A percentile compares a stretch with the other conserved stretches of the same genome.
These are phyloP conservation scores for Kwoniella sp. DNA, from an alignment of 768 basidiomycete species.

Conservation along the genomic window DNA sequence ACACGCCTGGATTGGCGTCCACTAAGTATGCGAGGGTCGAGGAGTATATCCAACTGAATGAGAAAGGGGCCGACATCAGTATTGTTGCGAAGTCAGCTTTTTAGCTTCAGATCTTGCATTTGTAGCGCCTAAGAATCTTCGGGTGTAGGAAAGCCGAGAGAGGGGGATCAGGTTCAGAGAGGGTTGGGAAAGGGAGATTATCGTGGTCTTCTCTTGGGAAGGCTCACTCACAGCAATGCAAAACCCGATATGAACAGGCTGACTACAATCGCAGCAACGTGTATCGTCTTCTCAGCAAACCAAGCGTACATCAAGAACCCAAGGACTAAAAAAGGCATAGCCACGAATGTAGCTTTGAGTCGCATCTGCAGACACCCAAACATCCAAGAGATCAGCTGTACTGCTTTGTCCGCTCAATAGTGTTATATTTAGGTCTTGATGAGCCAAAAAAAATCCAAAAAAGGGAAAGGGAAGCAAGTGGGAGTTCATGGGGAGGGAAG, in stretches of 20 bases:
- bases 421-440: too few relatives aligned
- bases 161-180: too few relatives aligned
- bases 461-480: too few relatives aligned
- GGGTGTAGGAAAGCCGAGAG: too few relatives aligned
- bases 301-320: conserved; percentile 73
- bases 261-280: conserved; percentile 70
- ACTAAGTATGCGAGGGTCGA: conserved; percentile 81
- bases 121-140: too few relatives aligned
- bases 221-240: conserved; percentile 65
- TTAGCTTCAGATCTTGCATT: too few relatives aligned
- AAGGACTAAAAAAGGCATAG: conserved; percentile 65
- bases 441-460: too few relatives aligned
- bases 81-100: neutral
- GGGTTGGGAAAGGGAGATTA: too few relatives aligned
- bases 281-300: conserved; percentile 66
- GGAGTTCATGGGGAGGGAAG: too few relatives aligned
- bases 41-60: conserved; percentile 64
- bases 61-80: conserved; percentile 2
- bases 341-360: conserved; percentile 64
- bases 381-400: neutral
- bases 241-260: conserved; percentile 74
- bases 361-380: conserved; percentile 65
- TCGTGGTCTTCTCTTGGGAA: too few relatives aligned
- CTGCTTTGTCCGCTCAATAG: too few relatives aligned
- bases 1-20: conserved; percentile 79